These are phyloP conservation scores for Sordariomycetes sp. DNA, from an alignment of 2,329 filamentous ascomycete species.

Conservation along the genomic window DNA sequence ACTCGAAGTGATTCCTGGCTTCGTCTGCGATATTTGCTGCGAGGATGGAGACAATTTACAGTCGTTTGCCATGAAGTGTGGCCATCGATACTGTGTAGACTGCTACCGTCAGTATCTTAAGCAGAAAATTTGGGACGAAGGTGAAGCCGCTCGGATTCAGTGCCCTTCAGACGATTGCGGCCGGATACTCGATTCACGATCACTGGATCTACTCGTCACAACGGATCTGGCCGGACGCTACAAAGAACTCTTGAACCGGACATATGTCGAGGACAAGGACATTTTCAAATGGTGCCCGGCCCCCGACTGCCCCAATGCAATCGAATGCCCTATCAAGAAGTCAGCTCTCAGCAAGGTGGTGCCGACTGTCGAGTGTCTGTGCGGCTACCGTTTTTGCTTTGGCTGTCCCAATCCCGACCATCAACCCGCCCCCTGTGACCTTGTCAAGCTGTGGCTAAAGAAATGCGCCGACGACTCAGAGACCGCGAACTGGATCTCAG, in stretches of 20 bases:
- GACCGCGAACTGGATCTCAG: conserved; percentile 98
- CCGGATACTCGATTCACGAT: conserved; percentile 83
- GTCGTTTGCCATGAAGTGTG: conserved; percentile 92
- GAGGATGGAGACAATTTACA: conserved; percentile 71
- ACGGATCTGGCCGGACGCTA: conserved; percentile 56
- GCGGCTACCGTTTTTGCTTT: conserved; percentile 87
- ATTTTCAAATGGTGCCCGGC: conserved; percentile 96
- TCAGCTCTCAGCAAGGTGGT: conserved; percentile 79
- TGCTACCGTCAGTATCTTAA: conserved; percentile 88
- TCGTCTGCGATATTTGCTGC: conserved; percentile 92
- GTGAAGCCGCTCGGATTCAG: conserved; percentile 88
- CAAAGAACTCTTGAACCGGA: conserved; percentile 76
- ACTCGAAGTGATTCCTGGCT: conserved; percentile 63
- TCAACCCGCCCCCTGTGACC: conserved; percentile 80
- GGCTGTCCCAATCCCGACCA: conserved; percentile 86
- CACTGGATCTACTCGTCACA: conserved; percentile 67
- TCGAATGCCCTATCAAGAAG: conserved; percentile 82
- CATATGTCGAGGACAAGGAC: conserved; percentile 95
- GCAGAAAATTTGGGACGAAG: conserved; percentile 92
- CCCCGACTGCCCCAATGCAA: conserved; percentile 89
- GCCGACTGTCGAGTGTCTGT: conserved; percentile 79
- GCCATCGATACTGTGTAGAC: conserved; percentile 83
- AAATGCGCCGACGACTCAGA: conserved; percentile 98
- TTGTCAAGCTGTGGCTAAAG: conserved; percentile 94
- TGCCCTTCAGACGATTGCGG: conserved; percentile 84